Conservation (phyloP, 2,329 filamentous ascomycete genomes). For the Microdochium trichocladiopsis region DNA sequence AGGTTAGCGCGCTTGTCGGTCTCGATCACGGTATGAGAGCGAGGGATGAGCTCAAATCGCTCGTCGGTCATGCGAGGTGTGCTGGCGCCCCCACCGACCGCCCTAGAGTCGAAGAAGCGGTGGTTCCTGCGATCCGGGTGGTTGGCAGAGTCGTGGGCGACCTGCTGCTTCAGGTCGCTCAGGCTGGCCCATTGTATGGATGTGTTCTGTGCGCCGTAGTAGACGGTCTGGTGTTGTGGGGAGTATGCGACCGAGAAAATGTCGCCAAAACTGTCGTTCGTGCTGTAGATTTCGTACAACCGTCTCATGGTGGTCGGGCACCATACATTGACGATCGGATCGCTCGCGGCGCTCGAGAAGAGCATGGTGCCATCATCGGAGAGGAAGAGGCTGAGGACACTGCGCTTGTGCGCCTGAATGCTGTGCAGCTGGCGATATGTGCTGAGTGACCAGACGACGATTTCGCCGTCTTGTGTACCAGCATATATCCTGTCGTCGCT, state of each 20-base stretch:
- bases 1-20: slow-evolving; percentile 74
- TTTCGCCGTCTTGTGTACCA: slow-evolving; percentile 88
- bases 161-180: slow-evolving; percentile 53
- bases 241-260: slow-evolving; percentile 95
- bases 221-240: slow-evolving; percentile 69
- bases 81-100: slow-evolving; percentile 66
- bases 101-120: slow-evolving; percentile 87
- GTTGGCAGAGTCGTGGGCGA: slow-evolving; percentile 53
- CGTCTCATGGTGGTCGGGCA: slow-evolving; percentile 67
- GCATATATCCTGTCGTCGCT: slow-evolving; percentile 80
- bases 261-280: slow-evolving; percentile 85
- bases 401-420: slow-evolving; percentile 85
- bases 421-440: slow-evolving; percentile 76
- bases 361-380: slow-evolving; percentile 69
- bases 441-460: slow-evolving; percentile 82
- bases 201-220: slow-evolving; percentile 89
- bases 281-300: slow-evolving; percentile 85
- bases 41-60: slow-evolving; percentile 46
- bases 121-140: slow-evolving; percentile 75
- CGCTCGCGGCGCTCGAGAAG: slow-evolving; percentile 79
- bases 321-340: slow-evolving; percentile 94
- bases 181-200: slow-evolving; percentile 90
- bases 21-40: slow-evolving; percentile 57
- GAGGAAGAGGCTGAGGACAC: slow-evolving; percentile 78
- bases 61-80: slow-evolving; percentile 66